phyloP scores from a whole-genome alignment of 352 stramenopile genomes.

The Globisporangium canariense region DNA sequence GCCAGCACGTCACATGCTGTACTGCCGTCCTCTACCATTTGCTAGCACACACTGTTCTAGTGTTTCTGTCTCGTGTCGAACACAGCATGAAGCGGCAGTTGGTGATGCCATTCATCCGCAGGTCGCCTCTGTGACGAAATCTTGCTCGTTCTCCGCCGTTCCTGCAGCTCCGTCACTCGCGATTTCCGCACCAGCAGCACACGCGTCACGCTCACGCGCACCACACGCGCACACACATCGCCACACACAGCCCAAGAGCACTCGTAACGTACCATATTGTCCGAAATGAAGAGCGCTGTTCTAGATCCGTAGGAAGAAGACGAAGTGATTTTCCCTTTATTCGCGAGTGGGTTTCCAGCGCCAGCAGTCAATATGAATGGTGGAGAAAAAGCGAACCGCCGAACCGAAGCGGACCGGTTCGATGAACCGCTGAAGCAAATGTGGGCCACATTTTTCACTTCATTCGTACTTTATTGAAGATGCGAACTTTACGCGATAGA shows the following conservation, averaged over 20 bases:
- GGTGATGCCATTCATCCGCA: neutral
- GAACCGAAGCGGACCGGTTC: conserved; percentile 15
- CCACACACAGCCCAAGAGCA: neutral
- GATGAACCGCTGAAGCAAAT: conserved; percentile 9
- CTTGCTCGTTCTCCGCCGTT: conserved; percentile 1
- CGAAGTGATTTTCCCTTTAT: conserved; percentile 58
- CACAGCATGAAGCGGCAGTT: neutral
- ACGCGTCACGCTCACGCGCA: neutral
- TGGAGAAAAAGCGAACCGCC: conserved; percentile 29
- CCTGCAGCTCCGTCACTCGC: neutral
- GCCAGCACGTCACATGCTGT: neutral
- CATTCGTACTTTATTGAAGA: conserved; percentile 14
- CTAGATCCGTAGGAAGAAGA: conserved; percentile 87
- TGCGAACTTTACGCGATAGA: conserved; percentile 17
- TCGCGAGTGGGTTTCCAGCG: conserved; percentile 11
- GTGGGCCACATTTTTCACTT: conserved; percentile 27
- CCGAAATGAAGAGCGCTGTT: conserved; percentile 46
- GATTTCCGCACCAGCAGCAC: neutral
- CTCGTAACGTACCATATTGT: conserved; percentile 61
- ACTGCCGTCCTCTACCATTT: neutral
- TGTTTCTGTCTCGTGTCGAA: neutral
- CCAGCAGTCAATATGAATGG: conserved; percentile 44
- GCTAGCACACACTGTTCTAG: neutral
- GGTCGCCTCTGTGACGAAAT: neutral
- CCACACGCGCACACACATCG: neutral